Conservation (phyloP, 306 rosid species). For the Astragalus membranaceus region DNA sequence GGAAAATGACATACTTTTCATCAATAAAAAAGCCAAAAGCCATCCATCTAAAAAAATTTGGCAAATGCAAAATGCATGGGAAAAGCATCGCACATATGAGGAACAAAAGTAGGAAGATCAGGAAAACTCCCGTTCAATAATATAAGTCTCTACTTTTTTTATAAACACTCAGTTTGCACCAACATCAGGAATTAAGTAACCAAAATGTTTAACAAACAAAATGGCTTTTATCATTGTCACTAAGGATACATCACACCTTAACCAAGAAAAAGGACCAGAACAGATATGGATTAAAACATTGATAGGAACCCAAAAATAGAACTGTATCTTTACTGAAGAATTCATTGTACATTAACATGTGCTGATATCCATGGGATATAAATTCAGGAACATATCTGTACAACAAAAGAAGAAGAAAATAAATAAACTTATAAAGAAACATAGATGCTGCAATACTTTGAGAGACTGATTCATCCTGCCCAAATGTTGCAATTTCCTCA, state of each 20-base stretch:
- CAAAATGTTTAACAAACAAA: background rate
- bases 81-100: background rate
- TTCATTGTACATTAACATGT: background rate
- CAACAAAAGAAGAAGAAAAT: background rate
- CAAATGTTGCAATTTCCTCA: background rate
- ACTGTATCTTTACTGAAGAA: background rate
- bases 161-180: background rate
- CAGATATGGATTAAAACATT: background rate
- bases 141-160: background rate
- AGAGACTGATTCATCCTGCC: background rate
- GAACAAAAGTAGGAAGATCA: background rate
- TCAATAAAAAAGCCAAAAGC: background rate
- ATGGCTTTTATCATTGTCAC: background rate
- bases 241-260: background rate
- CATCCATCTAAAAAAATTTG: background rate
- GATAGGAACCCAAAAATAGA: background rate
- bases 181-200: background rate
- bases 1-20: background rate
- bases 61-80: slow-evolving; percentile 14
- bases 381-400: background rate
- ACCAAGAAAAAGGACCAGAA: background rate
- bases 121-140: background rate
- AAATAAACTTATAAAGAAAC: background rate
- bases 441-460: background rate
- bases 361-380: background rate